Conservation (phyloP, 2,329 filamentous ascomycete species). For the Diaporthe citriasiana region DNA sequence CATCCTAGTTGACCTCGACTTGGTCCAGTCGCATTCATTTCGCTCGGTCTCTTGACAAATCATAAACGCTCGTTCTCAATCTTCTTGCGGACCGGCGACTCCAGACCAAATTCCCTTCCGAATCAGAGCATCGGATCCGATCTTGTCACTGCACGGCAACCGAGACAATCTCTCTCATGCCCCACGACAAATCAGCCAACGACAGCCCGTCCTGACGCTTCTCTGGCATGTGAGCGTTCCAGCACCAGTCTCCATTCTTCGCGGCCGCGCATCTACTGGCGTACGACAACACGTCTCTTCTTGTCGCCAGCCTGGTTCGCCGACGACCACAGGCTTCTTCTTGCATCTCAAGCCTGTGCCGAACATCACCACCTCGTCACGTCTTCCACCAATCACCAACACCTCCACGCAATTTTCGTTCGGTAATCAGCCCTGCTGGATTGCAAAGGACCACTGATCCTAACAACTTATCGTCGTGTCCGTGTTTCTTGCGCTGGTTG, state of each 20-base stretch:
- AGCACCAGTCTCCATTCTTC: constrained; percentile 39
- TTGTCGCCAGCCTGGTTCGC: constrained; percentile 13
- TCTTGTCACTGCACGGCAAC: constrained; percentile 6
- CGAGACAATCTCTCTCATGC: constrained; percentile 33
- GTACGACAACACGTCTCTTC: constrained; percentile 25
- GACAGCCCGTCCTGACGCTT: constrained; percentile 18
- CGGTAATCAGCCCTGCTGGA: neutral
- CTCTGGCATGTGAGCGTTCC: constrained; percentile 42
- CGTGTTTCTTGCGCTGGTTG: neutral
- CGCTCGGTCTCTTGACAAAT: constrained; percentile 19
- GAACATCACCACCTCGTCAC: constrained; percentile 4
- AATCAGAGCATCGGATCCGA: constrained; percentile 33
- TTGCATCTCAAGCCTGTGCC: constrained; percentile 7
- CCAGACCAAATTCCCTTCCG: constrained; percentile 27
- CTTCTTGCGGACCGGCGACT: neutral
- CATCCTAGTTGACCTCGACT: neutral
- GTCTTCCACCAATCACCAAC: neutral
- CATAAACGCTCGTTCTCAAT: neutral
- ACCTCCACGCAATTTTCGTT: neutral
- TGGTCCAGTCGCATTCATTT: constrained; percentile 6
- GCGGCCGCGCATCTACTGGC: constrained; percentile 7
- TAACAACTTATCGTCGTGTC: neutral
- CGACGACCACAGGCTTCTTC: neutral
- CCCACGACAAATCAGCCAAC: constrained; percentile 26
- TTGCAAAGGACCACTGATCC: neutral